Evolutionary conservation across 2,329 filamentous ascomycete species (phyloP), one percentile per base, ranked within the genome.

Genomic region (Cladosporium sp.): DNA sequence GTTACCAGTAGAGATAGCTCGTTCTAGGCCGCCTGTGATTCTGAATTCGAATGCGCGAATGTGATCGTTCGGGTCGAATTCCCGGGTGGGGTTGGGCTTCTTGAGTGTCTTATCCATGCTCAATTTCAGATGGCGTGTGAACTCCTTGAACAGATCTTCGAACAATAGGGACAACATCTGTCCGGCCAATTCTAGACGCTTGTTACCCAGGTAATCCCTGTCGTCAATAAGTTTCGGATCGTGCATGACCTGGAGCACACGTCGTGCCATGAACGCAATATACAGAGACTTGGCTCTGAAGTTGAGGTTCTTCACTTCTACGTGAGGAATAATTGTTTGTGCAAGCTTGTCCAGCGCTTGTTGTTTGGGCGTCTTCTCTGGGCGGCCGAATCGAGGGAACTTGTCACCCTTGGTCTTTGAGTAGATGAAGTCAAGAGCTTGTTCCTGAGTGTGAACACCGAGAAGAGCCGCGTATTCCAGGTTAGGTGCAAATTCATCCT

Each of bases 221-320:
- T 99, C 94, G 66, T 99, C 94, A 1, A 99, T 91, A 54, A 97
- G 79, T 57, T 88, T 91, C 1, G 89, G 84, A 68, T 99, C 90
- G 59, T 94, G 89, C 68, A 91, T 88, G 1, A 92, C 92, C 89
- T 97, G 96, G 49, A 99, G 76, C 3, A 97, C 92, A 72, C 92
- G 85, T n/a, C 94, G 88, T 25, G 91, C 90, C 94, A 99, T 99
- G 78, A 96, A 90, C 48, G 93, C 93, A 56, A 99, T 85, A 68
- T 97, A 99, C 8, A 97, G 83, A 20, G 93, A 92, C 71, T 99
- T 99, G n/a, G 93, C 92, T 57, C 94, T 87, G 73, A 97, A 97
- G 69, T 99, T 92, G 65, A 96, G 83, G 45, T 90, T 90, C 65
- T 90, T 84, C 36, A 99, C 92, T 4, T 91, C 88, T 28, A 99